These are phyloP conservation scores for Hapsidospora chrysogenum DNA, from an alignment of 495 filamentous ascomycete species.

Conservation along the genomic window DNA sequence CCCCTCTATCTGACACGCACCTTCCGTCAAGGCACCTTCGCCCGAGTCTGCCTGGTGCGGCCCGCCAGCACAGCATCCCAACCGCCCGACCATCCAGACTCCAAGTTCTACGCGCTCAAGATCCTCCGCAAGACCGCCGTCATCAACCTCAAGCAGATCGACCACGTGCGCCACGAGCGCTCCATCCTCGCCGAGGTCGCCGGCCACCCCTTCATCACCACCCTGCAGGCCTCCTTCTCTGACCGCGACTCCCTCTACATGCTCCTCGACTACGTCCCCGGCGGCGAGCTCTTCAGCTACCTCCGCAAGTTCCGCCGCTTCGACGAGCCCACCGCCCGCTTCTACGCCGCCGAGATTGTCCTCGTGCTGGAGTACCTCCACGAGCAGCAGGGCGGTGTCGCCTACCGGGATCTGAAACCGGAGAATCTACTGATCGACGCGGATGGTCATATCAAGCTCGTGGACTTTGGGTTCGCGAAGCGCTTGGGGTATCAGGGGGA, in stretches of 20 bases:
- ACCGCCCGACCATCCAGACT: slow-evolving; percentile 18
- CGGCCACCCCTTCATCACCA: slow-evolving; percentile 91
- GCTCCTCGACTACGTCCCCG: slow-evolving; percentile 81
- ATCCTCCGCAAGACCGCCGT: slow-evolving; percentile 86
- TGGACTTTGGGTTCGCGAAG: slow-evolving; percentile 99
- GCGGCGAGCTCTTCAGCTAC: slow-evolving; percentile 92
- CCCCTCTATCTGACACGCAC: slow-evolving; percentile 11
- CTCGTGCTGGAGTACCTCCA: slow-evolving; percentile 87
- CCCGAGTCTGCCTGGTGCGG: slow-evolving; percentile 77
- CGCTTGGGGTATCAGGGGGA: slow-evolving; percentile 36
- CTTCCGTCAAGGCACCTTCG: slow-evolving; percentile 65
- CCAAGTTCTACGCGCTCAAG: slow-evolving; percentile 81
- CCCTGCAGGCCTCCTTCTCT: slow-evolving; percentile 77
- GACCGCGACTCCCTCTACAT: slow-evolving; percentile 83
- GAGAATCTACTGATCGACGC: slow-evolving; percentile 90
- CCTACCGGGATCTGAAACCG: slow-evolving; percentile 90
- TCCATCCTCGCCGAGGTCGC: slow-evolving; percentile 72
- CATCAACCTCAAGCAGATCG: slow-evolving; percentile 91
- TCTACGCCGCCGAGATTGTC: slow-evolving; percentile 93
- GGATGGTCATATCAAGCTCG: slow-evolving; percentile 85
- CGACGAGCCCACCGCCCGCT: slow-evolving; percentile 66
- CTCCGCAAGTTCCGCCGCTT: slow-evolving; percentile 74
- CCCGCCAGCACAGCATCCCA: slow-evolving; percentile 36
- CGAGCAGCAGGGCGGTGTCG: slow-evolving; percentile 63
- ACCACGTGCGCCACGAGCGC: slow-evolving; percentile 91